Evolutionary conservation across 306 rosid genomes (phyloP).

Genomic region (Purshia tridentata): DNA sequence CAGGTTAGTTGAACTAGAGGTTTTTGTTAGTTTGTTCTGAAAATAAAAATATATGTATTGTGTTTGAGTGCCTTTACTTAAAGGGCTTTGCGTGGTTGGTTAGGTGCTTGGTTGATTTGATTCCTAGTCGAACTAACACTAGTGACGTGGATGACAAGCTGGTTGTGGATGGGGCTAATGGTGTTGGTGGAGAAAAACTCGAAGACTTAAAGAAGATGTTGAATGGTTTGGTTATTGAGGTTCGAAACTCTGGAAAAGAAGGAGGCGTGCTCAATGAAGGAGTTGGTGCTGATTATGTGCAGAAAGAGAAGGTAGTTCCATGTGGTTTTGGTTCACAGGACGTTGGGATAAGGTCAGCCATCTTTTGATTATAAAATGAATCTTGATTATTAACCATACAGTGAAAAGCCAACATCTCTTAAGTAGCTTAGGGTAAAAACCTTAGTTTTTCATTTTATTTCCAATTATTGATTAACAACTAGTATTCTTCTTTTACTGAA

Average conservation of each 20-base stretch:
- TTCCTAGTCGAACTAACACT: slow-evolving; percentile 41
- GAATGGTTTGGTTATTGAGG: slow-evolving; percentile 57
- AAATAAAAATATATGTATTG: no score
- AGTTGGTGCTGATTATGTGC: slow-evolving; percentile 97
- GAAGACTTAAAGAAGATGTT: slow-evolving; percentile 47
- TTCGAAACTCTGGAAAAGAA: slow-evolving; percentile 68
- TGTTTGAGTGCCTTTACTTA: background rate
- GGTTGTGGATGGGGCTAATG: slow-evolving; percentile 92
- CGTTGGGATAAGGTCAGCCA: slow-evolving; percentile 66
- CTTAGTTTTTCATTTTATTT: no score
- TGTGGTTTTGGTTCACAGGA: slow-evolving; percentile 62
- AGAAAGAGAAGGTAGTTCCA: slow-evolving; percentile 89
- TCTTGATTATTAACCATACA: slow-evolving; percentile 1
- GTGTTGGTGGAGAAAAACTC: slow-evolving; percentile 88
- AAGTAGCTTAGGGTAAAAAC: background rate
- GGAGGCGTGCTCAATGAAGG: slow-evolving; percentile 87
- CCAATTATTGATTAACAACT: no score
- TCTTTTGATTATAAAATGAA: slow-evolving; percentile 26
- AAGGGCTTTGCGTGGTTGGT: slow-evolving; percentile 40
- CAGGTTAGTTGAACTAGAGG: slow-evolving; percentile 49
- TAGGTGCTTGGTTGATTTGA: slow-evolving; percentile 88
- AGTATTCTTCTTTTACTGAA: no score
- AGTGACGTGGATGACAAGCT: slow-evolving; percentile 38
- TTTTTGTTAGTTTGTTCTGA: background rate
- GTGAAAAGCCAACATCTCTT: background rate